These are phyloP conservation scores for Fusarium sublunatum DNA, from an alignment of 2,329 filamentous ascomycete species.

Conservation along the genomic window DNA sequence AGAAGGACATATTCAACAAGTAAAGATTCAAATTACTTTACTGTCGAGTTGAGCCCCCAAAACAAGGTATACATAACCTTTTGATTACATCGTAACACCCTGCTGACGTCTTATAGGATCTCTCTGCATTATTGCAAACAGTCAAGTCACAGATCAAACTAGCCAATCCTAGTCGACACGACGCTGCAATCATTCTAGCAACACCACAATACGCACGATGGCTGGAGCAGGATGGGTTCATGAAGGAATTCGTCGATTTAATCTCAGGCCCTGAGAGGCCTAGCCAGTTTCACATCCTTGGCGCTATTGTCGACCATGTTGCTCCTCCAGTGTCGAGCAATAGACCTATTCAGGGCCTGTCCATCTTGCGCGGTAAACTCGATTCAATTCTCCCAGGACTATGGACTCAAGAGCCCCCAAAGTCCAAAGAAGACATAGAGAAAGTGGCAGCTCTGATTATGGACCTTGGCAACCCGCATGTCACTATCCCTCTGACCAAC, in stretches of 20 bases:
- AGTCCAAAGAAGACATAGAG: constrained; percentile 48
- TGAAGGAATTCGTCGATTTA: constrained; percentile 57
- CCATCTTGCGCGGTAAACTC: constrained; percentile 60
- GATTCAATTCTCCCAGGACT: constrained; percentile 58
- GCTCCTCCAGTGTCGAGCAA: constrained; percentile 50
- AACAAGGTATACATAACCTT: constrained; percentile 21
- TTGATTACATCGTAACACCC: not conserved
- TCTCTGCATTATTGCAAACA: constrained; percentile 31
- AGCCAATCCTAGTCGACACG: constrained; percentile 46
- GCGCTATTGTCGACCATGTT: constrained; percentile 68
- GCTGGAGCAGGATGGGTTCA: constrained; percentile 59
- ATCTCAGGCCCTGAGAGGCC: constrained; percentile 58
- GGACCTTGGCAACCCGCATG: constrained; percentile 50
- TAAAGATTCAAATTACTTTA: constrained; percentile 32
- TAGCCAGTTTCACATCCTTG: constrained; percentile 59
- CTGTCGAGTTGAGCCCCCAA: constrained; percentile 33
- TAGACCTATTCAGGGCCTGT: constrained; percentile 58
- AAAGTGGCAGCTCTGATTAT: constrained; percentile 57
- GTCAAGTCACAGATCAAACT: constrained; percentile 42
- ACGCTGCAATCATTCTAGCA: constrained; percentile 62
- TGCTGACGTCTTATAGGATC: constrained; percentile 32
- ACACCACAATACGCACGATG: constrained; percentile 61
- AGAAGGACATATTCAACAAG: constrained; percentile 40
- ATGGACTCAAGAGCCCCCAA: constrained; percentile 52
- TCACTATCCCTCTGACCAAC: constrained; percentile 76